Conservation (phyloP, 2,329 filamentous ascomycete genomes). For the Curvularia eragrostidis region DNA sequence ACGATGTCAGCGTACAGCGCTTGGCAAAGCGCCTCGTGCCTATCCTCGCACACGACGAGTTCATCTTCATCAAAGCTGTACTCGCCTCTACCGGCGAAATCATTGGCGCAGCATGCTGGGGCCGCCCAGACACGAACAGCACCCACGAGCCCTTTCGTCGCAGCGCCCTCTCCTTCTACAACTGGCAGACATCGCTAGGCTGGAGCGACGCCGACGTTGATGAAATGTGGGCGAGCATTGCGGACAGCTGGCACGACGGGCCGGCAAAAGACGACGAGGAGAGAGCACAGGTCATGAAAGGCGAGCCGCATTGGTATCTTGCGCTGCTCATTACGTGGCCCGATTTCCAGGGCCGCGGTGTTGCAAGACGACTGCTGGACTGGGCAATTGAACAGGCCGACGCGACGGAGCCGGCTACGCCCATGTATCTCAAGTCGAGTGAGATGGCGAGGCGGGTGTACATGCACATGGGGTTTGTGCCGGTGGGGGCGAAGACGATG, state of each 20-base stretch:
- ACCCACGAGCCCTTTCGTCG: conserved; percentile 32
- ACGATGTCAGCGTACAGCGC: conserved; percentile 21
- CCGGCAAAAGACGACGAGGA: conserved; percentile 28
- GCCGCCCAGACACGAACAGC: conserved; percentile 20
- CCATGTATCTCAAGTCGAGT: conserved; percentile 40
- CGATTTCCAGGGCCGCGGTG: conserved; percentile 38
- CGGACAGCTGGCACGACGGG: conserved; percentile 29
- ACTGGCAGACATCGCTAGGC: conserved; percentile 28
- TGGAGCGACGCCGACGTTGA: conserved; percentile 36
- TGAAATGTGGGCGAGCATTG: conserved; percentile 33
- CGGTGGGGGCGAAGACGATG: conserved; percentile 24
- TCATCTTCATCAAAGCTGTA: conserved; percentile 40
- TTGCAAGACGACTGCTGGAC: conserved; percentile 35
- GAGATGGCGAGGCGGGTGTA: conserved; percentile 38
- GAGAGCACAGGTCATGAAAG: conserved; percentile 24
- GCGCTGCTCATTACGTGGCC: conserved; percentile 39
- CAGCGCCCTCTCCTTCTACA: conserved; percentile 28
- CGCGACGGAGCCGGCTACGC: conserved; percentile 26
- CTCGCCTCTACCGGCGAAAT: conserved; percentile 25
- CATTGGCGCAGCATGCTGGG: conserved; percentile 42
- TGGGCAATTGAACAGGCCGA: conserved; percentile 46
- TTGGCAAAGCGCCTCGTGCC: conserved; percentile 33
- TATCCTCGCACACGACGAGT: conserved; percentile 21
- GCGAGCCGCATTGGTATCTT: conserved; percentile 43
- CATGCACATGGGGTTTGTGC: conserved; percentile 40